Evolutionary conservation across 371 early-diverging fungal genomes (phyloP).

Genomic region (Rhizopus stolonifer): DNA sequence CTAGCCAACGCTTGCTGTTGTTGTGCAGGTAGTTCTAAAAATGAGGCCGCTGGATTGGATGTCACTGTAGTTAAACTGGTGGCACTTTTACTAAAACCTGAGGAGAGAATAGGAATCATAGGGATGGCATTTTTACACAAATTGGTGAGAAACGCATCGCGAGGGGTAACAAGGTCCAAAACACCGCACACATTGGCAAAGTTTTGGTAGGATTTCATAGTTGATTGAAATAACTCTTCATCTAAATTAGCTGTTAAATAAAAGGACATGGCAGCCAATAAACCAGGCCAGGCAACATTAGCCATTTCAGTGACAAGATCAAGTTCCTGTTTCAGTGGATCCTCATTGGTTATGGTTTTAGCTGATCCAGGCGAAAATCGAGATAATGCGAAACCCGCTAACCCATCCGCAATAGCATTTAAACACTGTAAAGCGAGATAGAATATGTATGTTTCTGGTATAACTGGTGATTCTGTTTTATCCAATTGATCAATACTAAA

Average conservation of each 20-base stretch:
- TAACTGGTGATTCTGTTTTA: constrained; percentile 83
- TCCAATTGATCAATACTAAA: constrained; percentile 88
- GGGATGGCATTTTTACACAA: constrained; percentile 82
- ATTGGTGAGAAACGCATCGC: constrained; percentile 84
- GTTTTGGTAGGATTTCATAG: constrained; percentile 72
- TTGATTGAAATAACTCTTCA: constrained; percentile 77
- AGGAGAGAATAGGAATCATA: constrained; percentile 47
- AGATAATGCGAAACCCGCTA: constrained; percentile 69
- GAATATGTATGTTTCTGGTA: constrained; percentile 88
- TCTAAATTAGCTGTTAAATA: constrained; percentile 78
- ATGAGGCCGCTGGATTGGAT: constrained; percentile 27
- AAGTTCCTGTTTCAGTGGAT: constrained; percentile 56
- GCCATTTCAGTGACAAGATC: constrained; percentile 78
- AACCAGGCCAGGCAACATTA: constrained; percentile 78
- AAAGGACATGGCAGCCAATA: constrained; percentile 80
- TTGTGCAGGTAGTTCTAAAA: constrained; percentile 37
- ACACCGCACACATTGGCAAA: constrained; percentile 87
- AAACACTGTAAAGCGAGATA: constrained; percentile 74
- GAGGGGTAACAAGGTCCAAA: constrained; percentile 71
- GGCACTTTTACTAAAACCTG: constrained; percentile 29
- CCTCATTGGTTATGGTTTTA: constrained; percentile 3
- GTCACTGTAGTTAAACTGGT: constrained; percentile 22
- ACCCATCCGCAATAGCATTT: constrained; percentile 67
- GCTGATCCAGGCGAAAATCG: constrained; percentile 47
- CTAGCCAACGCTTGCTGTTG: constrained; percentile 43